Evolutionary conservation across 1,284 basidiomycete genomes (phyloP).

Genomic region (Rhodotorula sp.): DNA sequence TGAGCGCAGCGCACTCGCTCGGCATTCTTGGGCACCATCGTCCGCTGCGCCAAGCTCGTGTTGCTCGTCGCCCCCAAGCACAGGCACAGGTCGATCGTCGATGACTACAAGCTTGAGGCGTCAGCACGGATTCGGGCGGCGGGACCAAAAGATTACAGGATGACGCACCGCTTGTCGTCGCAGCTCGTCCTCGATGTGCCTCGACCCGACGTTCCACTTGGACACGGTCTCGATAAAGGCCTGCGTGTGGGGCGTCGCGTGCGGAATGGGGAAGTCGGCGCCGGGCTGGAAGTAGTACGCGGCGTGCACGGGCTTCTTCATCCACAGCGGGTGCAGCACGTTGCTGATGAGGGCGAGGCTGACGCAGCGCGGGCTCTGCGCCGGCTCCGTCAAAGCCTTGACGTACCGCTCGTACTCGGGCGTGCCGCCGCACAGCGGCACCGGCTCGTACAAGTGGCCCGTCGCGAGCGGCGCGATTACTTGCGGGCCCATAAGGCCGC

Average conservation of each 20-base stretch:
- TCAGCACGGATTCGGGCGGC: conserved; percentile 19
- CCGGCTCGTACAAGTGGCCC: conserved; percentile 76
- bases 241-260: conserved; percentile 74
- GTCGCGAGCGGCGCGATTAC: conserved; percentile 87
- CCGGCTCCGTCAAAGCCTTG: conserved; percentile 87
- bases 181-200: conserved; percentile 88
- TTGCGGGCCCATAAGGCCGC: conserved; percentile 82
- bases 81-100: conserved; percentile 95
- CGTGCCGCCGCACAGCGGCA: conserved; percentile 90
- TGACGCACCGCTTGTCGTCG: conserved; percentile 89
- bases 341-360: conserved; percentile 74
- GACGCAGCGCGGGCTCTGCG: conserved; percentile 78
- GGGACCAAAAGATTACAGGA: conserved; percentile 18
- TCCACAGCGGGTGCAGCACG: conserved; percentile 74
- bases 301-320: conserved; percentile 64
- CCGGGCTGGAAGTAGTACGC: conserved; percentile 56
- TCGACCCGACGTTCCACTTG: conserved; percentile 88
- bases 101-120: conserved; percentile 60
- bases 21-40: conserved; percentile 59
- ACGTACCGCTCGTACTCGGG: conserved; percentile 92
- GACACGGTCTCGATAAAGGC: conserved; percentile 83
- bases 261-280: conserved; percentile 58
- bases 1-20: conserved; percentile 50
- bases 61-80: conserved; percentile 85
- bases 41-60: conserved; percentile 76